Evolutionary conservation across 2,329 filamentous ascomycete species (phyloP).

Genomic region (Fusarium palustre): DNA sequence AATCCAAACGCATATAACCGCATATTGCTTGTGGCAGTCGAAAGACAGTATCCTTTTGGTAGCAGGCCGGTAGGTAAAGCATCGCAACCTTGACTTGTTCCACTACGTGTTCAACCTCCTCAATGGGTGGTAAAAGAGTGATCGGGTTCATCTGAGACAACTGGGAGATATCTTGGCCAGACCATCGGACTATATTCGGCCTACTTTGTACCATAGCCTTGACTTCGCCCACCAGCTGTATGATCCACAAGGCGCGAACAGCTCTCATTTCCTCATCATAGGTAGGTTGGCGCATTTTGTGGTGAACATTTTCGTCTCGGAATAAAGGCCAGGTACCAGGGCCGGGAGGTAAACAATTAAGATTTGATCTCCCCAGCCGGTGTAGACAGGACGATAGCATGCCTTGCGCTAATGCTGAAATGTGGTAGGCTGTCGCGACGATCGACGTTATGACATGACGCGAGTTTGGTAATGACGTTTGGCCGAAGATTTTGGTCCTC

Average conservation of each 20-base stretch:
- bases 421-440: not conserved
- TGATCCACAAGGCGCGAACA: not conserved
- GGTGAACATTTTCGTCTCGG: not conserved
- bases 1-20: too few species aligned
- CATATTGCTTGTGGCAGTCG: too few species aligned
- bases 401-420: not conserved
- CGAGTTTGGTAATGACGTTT: not conserved
- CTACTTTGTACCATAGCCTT: not conserved
- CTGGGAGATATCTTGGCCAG: rapidly evolving
- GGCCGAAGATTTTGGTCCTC: not conserved
- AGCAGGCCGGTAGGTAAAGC: not conserved
- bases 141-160: not conserved
- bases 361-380: not conserved
- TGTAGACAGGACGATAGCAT: not conserved
- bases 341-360: rapidly evolving
- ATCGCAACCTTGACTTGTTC: not conserved
- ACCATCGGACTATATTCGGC: not conserved
- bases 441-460: not conserved
- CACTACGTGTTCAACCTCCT: too few species aligned
- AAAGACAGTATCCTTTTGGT: not conserved
- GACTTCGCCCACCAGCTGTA: not conserved
- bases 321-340: not conserved
- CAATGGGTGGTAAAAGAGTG: not conserved
- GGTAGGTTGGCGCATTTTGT: not conserved
- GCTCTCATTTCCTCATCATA: not conserved